Base-by-base conservation (phyloP, 768 basidiomycete species). In the Suillus tomentosus region DNA sequence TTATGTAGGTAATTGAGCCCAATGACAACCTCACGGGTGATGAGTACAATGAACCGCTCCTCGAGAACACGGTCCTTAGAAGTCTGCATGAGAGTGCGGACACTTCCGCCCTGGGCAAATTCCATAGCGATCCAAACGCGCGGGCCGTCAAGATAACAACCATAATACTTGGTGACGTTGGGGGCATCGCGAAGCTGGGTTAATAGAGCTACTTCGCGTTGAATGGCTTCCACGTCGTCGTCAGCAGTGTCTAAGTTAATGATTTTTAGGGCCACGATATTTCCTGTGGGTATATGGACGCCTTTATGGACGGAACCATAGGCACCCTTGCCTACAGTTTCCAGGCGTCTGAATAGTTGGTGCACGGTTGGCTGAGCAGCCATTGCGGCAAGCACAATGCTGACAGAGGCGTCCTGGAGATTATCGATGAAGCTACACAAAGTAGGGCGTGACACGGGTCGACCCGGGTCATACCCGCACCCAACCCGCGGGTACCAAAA, bases 121-220 rank as follows among this genome's bases (percentile, higher is more conserved):
- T 99, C 97, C 97, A 99, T 99, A 43, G 90, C 94, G 69, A 99
- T 99, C 96, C 97, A 99, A 11, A 99, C 94, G 57, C 94, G 91
- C 36, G 95, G 92, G 0, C 95, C 96, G 72, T 96, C 92, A 73
- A 97, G 84, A 78, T 92, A 90, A 78, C 95, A 97, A n/a, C 95
- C 96, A 77, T 89, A 97, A 80, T 99, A 99, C 71, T 93, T 86
- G 27, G 93, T 98, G 71, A 97, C 87, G 73, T 96, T 96, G 36
- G 92, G 89, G 0, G 92, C 92, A 64, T 94, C 94, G 24, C 94
- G 83, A 39, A 99, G 85, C 72, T 96, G 95, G 53, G 91, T 89
- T 22, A 99, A 83, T 59, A 99, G 86, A 11, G 94, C 88, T 37
- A 99, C 95, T 77, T 99, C 97, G 65, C 92, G 90, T 77, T 98